phyloP scores from a whole-genome alignment of 78 protist genomes.

The Emiliania huxleyi region DNA sequence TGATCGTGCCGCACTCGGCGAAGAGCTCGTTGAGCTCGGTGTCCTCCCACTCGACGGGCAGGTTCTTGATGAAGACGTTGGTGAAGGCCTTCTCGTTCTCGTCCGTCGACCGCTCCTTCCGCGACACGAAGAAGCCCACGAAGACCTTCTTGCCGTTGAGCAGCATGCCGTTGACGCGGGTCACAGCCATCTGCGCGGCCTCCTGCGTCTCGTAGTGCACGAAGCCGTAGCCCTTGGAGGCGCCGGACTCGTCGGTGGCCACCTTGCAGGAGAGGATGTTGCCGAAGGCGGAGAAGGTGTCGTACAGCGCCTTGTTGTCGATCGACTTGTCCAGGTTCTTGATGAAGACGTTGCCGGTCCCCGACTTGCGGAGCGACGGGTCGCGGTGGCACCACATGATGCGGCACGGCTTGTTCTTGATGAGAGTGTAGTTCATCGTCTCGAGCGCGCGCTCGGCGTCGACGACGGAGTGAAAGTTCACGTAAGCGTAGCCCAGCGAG shows the following conservation, averaged over 20 bases:
- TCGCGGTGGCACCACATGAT: slow-evolving; percentile 98
- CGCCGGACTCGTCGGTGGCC: slow-evolving; percentile 50
- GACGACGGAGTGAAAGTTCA: slow-evolving; percentile 86
- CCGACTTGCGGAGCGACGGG: slow-evolving; percentile 90
- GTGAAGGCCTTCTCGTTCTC: slow-evolving; percentile 65
- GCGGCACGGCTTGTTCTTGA: slow-evolving; percentile 87
- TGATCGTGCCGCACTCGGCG: slow-evolving; percentile 75
- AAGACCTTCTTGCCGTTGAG: slow-evolving; percentile 77
- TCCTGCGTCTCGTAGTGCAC: slow-evolving; percentile 91
- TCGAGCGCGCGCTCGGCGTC: slow-evolving; percentile 95
- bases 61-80: slow-evolving; percentile 91
- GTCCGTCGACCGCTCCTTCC: slow-evolving; percentile 62
- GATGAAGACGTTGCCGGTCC: slow-evolving; percentile 96
- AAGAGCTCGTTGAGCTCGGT: slow-evolving; percentile 66
- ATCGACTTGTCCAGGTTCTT: slow-evolving; percentile 86
- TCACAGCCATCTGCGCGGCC: slow-evolving; percentile 86
- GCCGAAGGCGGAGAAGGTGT: slow-evolving; percentile 85
- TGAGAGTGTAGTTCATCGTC: slow-evolving; percentile 85
- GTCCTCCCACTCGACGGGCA: slow-evolving; percentile 45
- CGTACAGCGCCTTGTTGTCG: slow-evolving; percentile 86
- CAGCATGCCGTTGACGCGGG: slow-evolving; percentile 87
- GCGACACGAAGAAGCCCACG: slow-evolving; percentile 84
- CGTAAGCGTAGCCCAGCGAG: slow-evolving; percentile 96
- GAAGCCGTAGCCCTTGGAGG: slow-evolving; percentile 85
- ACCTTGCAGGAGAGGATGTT: slow-evolving; percentile 78